A percentile compares a stretch with the other conserved stretches of the same genome.
phyloP scores from a whole-genome alignment of 2,329 filamentous ascomycete genomes.

The Tolypocladium ovalisporum region DNA sequence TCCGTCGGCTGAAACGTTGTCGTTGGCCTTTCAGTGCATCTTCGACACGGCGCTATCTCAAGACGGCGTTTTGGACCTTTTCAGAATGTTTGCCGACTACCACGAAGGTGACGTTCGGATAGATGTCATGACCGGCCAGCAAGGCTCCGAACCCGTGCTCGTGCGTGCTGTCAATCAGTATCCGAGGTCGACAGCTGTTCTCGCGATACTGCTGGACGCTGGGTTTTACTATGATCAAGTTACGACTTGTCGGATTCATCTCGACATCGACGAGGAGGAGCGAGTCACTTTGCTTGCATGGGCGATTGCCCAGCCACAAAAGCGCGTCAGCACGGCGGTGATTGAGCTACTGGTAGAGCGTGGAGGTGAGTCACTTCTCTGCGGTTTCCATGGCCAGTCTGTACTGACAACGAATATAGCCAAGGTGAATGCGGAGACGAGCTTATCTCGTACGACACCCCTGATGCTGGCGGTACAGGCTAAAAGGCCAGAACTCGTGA shows the following conservation, averaged over 20 bases:
- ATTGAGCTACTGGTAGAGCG: slow-evolving; percentile 44
- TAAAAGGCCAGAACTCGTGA: slow-evolving; percentile 45
- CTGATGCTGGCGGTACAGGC: slow-evolving; percentile 48
- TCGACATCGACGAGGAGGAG: slow-evolving; percentile 39
- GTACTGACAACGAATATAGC: slow-evolving; percentile 22
- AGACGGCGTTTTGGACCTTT: slow-evolving; percentile 36
- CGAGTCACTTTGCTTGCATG: slow-evolving; percentile 46
- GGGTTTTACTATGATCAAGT: slow-evolving; percentile 51
- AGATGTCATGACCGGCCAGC: slow-evolving; percentile 36
- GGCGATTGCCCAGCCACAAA: slow-evolving; percentile 52
- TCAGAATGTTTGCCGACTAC: slow-evolving; percentile 40
- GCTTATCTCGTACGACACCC: slow-evolving; percentile 41
- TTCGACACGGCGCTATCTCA: slow-evolving; percentile 40
- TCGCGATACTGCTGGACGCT: slow-evolving; percentile 41
- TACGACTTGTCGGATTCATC: slow-evolving; percentile 28
- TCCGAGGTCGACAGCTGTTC: slow-evolving; percentile 40
- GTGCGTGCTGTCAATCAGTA: slow-evolving; percentile 43
- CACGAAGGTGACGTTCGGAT: slow-evolving; percentile 33
- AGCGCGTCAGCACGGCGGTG: slow-evolving; percentile 46
- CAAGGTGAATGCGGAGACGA: slow-evolving; percentile 45
- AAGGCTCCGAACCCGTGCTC: slow-evolving; percentile 34
- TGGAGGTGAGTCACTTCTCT: slow-evolving; percentile 19
- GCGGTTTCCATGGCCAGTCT: not conserved
- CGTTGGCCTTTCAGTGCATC: slow-evolving; percentile 43
- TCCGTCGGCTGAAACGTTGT: slow-evolving; percentile 38